Evolutionary conservation across 257 asterid species (phyloP).

Genomic region (Rhazya stricta): DNA sequence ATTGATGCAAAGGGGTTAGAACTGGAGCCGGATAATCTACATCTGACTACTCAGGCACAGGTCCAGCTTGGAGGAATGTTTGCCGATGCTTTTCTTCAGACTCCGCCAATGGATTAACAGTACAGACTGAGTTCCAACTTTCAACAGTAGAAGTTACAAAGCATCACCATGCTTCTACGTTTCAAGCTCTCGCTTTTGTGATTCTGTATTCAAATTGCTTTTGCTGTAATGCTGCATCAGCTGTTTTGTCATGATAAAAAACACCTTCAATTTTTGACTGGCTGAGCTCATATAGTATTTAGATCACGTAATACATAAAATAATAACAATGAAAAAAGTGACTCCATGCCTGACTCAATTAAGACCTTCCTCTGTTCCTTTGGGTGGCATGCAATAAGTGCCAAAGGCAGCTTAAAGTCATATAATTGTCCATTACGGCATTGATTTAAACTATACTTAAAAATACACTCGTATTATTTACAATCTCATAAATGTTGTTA

Average conservation of each 20-base stretch:
- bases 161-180: neutral
- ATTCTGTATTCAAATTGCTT: neutral
- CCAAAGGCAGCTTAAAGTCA: no score
- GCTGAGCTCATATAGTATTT: neutral
- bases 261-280: neutral
- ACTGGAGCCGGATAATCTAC: slow-evolving; percentile 32
- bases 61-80: slow-evolving; percentile 33
- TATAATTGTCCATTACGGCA: no score
- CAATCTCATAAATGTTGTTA: no score
- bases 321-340: no score
- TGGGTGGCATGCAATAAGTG: no score
- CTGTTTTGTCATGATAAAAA: neutral
- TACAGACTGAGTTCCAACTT: no score
- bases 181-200: neutral
- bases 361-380: neutral
- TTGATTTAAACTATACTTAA: no score
- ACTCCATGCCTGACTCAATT: neutral
- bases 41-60: slow-evolving; percentile 30
- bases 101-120: neutral
- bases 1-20: slow-evolving; percentile 39
- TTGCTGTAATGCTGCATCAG: neutral
- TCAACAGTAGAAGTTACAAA: neutral
- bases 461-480: no score
- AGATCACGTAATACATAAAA: neutral
- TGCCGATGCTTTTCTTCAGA: slow-evolving; percentile 30